These are phyloP conservation scores for Phytophthora europaea DNA, from an alignment of 352 stramenopile genomes.

Conservation along the genomic window DNA sequence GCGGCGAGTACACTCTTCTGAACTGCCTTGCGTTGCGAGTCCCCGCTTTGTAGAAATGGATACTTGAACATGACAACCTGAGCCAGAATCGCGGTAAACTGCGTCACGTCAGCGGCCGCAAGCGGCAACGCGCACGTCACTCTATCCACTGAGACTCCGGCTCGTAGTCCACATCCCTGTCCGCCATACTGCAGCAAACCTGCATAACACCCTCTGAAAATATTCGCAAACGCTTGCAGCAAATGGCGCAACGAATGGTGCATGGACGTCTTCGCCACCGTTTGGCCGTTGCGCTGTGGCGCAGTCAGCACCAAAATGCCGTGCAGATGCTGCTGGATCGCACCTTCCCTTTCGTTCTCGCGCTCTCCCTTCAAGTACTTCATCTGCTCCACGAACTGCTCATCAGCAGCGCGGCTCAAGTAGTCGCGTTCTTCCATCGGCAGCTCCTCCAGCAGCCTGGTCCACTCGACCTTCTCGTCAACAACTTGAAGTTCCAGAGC, in stretches of 20 bases:
- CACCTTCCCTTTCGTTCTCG: constrained; percentile 37
- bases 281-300: constrained; percentile 52
- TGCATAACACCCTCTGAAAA: constrained; percentile 62
- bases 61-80: constrained; percentile 76
- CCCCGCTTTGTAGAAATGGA: constrained; percentile 25
- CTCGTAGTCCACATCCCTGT: constrained; percentile 9
- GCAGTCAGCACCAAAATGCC: constrained; percentile 46
- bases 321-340: constrained; percentile 56
- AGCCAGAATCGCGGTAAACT: constrained; percentile 59
- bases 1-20: constrained; percentile 60
- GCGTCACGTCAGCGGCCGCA: constrained; percentile 57
- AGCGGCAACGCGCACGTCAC: constrained; percentile 52
- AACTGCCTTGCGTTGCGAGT: constrained; percentile 24
- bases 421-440: constrained; percentile 59
- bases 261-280: constrained; percentile 42
- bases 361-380: constrained; percentile 59
- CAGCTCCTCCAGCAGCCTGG: constrained; percentile 50
- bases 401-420: constrained; percentile 58
- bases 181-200: constrained; percentile 31
- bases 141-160: constrained; percentile 13
- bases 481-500: constrained; percentile 29
- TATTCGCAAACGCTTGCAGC: constrained; percentile 59
- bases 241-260: constrained; percentile 61
- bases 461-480: constrained; percentile 43
- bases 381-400: constrained; percentile 71